Percentiles rank a stretch among this genome's conserved stretches.
Evolutionary conservation across 2,329 filamentous ascomycete genomes (phyloP).

Genomic region (Phoma sp.): DNA sequence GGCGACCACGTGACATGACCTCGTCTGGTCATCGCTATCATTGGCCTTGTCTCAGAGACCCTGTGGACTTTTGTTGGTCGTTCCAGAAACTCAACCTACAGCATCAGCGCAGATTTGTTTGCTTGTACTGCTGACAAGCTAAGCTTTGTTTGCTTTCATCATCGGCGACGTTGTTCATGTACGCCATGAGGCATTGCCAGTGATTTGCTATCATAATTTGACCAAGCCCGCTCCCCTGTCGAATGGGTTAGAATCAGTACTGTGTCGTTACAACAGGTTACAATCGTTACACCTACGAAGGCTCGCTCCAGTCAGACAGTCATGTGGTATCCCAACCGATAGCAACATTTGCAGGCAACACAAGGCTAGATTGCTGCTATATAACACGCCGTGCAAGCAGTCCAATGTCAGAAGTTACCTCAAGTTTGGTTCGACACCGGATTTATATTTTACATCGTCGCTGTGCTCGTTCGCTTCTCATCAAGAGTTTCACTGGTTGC

Average conservation of each 20-base stretch:
- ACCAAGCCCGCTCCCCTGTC: not conserved
- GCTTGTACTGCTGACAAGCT: not conserved
- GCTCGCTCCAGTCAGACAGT: not conserved
- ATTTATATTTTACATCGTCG: not conserved
- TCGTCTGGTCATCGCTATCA: not conserved
- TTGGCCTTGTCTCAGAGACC: not conserved
- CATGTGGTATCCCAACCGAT: not conserved
- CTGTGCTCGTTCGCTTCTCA: not conserved
- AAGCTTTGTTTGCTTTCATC: slow-evolving; percentile 6
- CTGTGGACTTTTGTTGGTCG: not conserved
- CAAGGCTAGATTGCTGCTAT: not conserved
- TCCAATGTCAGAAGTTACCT: not conserved
- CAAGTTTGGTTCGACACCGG: not conserved
- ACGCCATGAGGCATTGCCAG: not conserved
- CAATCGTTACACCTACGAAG: not conserved
- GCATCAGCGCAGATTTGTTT: not conserved
- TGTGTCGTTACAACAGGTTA: not conserved
- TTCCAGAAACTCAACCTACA: not conserved
- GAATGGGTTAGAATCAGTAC: not conserved
- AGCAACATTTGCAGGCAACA: not conserved
- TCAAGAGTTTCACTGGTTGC: not conserved
- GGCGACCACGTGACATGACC: not conserved
- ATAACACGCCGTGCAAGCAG: not conserved
- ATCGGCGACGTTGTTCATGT: not conserved
- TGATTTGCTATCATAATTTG: not conserved